Base-by-base conservation (phyloP, 2,329 filamentous ascomycete genomes). In the Arachnopeziza araneosa region DNA sequence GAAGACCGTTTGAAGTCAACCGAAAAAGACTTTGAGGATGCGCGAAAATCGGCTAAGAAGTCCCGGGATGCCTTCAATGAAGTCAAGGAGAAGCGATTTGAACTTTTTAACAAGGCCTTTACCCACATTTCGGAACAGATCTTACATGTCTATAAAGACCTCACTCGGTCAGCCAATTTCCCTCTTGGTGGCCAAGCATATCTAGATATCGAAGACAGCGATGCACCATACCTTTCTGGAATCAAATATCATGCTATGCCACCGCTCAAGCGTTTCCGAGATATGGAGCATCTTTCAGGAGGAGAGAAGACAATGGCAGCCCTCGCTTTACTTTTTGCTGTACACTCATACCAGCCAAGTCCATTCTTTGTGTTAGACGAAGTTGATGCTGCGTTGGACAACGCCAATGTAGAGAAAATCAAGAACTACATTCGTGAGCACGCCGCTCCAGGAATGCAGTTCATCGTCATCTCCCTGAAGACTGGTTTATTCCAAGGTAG, bases 241-340 rank as follows among this genome's bases (percentile, higher is more conserved):
- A 92, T 99, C 76, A 97, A 96, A 72, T 99, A 99, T 76, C 93
- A 98, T 73, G 96, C 95, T 64, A 99, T 98, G 93, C 95, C 95
- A 22, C 95, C 95, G 1, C 85, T 97, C 64, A 99, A 99, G 78
- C 91, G 95, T 52, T 99, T 99, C 83, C 85, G 95, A 69, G 96
- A 99, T 74, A 99, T 99, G 95, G 95, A 99, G 75, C 95, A 97
- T 73, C 80, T 99, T 10, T 96, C 91, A 1, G 95, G 95, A 69
- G 95, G 95, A 59, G 95, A 99, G 77, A 99, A 99, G 81, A 99
- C 95, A 0, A 99, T 99, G 88, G 95, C 95, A 1, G 95, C 95
- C 17, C 80, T 99, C 49, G 95, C 95, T n/a, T 81, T 99, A 50
- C 83, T 99, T 4, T 99, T 99, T 73, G 95, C 95, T 23, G 93